A percentile compares a stretch with the other conserved stretches of the same genome.
Conservation (phyloP, 768 basidiomycete genomes). For the Pleurotus salmoneostramineus region DNA sequence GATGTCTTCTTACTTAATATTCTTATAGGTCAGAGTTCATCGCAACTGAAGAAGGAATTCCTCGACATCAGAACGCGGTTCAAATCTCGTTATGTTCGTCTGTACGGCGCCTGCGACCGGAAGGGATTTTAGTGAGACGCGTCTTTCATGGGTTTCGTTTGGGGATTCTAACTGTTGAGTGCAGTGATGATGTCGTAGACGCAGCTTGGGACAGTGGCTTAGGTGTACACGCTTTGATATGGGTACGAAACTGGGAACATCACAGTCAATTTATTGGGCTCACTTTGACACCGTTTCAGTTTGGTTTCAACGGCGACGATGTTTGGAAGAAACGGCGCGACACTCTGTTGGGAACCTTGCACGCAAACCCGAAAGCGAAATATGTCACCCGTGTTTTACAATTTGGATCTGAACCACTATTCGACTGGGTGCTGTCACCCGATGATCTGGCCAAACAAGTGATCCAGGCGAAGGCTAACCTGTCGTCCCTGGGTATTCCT, state of each 20-base stretch:
- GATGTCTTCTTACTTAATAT: background rate
- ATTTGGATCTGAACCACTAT: slow-evolving; percentile 47
- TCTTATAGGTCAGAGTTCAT: slow-evolving; percentile 40
- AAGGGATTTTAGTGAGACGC: slow-evolving; percentile 29
- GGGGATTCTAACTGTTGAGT: background rate
- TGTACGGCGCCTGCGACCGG: slow-evolving; percentile 33
- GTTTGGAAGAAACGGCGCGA: slow-evolving; percentile 38
- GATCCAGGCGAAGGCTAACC: slow-evolving; percentile 27
- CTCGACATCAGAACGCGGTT: slow-evolving; percentile 46
- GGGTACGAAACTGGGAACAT: slow-evolving; percentile 26
- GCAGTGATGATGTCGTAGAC: slow-evolving; percentile 40
- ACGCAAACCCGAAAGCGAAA: slow-evolving; percentile 37
- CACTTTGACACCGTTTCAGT: slow-evolving; percentile 12
- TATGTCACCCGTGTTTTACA: slow-evolving; percentile 47
- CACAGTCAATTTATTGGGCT: background rate
- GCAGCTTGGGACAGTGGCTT: slow-evolving; percentile 44
- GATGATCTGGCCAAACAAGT: slow-evolving; percentile 38
- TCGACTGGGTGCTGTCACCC: slow-evolving; percentile 37
- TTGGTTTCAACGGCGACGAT: slow-evolving; percentile 24
- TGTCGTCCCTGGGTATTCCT: slow-evolving; percentile 39
- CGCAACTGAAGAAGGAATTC: slow-evolving; percentile 45
- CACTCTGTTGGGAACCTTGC: slow-evolving; percentile 33
- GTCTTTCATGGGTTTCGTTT: background rate
- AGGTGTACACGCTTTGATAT: slow-evolving; percentile 50
- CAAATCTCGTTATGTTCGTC: slow-evolving; percentile 50